Percentiles rank a stretch among this genome's conserved stretches.
phyloP scores from a whole-genome alignment of 139 green algal genomes.

The Limnomonas spitsbergensis region DNA sequence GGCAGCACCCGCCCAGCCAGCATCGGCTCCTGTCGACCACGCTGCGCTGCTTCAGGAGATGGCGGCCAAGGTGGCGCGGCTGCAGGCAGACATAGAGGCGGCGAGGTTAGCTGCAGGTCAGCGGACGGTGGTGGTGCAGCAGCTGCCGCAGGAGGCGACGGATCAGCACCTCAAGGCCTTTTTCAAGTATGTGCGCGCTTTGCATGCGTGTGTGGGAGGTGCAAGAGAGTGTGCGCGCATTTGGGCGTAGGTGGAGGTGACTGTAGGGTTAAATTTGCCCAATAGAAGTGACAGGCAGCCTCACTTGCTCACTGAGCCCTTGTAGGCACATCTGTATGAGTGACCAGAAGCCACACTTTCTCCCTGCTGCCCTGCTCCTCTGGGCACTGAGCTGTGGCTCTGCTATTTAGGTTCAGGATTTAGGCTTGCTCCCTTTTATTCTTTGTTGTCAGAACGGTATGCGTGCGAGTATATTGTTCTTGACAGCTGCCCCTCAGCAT shows the following conservation, averaged over 20 bases:
- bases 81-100: neutral
- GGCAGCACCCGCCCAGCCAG: neutral
- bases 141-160: neutral
- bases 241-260: too few species aligned
- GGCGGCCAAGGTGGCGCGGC: neutral
- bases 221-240: too few species aligned
- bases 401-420: neutral
- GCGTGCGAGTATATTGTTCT: too few species aligned
- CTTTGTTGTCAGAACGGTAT: too few species aligned
- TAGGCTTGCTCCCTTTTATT: neutral
- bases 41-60: neutral
- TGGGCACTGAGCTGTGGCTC: neutral
- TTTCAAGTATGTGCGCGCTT: neutral
- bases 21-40: neutral
- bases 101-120: too few species aligned
- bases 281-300: too few species aligned
- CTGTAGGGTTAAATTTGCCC: neutral
- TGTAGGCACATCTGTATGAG: too few species aligned
- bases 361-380: too few species aligned
- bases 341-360: too few species aligned
- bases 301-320: too few species aligned
- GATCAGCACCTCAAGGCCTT: neutral
- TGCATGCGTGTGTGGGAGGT: neutral
- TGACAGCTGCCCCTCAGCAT: too few species aligned
- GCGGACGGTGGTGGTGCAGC: neutral